phyloP scores from a whole-genome alignment of 2,329 filamentous ascomycete species.

The Aaosphaeria pasadenensis region DNA sequence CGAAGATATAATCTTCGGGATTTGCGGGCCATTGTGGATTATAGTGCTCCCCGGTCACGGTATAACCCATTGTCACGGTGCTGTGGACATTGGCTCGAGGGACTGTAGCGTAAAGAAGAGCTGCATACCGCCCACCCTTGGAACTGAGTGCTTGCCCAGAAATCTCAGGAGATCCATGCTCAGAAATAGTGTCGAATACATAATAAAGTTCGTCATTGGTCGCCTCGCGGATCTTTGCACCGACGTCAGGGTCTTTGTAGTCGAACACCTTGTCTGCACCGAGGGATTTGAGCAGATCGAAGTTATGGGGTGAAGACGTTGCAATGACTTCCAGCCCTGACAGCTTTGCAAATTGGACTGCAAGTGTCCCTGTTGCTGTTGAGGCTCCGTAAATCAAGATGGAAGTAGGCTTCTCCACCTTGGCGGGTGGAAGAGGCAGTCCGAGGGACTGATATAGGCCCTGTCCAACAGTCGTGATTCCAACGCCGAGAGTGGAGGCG shows the following conservation, averaged over 20 bases:
- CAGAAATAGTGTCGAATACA: constrained; percentile 51
- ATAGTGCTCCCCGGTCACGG: constrained; percentile 40
- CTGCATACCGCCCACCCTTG: constrained; percentile 34
- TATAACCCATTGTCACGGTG: constrained; percentile 43
- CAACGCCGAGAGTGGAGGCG: constrained; percentile 53
- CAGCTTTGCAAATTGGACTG: constrained; percentile 50
- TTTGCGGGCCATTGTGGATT: constrained; percentile 29
- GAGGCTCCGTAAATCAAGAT: constrained; percentile 52
- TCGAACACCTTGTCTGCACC: constrained; percentile 51
- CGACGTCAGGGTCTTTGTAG: constrained; percentile 47
- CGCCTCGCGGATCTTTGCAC: constrained; percentile 46
- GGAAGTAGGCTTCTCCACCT: constrained; percentile 34
- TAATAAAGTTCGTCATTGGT: constrained; percentile 45
- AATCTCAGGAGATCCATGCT: constrained; percentile 36
- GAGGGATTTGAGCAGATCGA: constrained; percentile 44
- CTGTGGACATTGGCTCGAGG: constrained; percentile 45
- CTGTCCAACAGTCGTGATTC: constrained; percentile 52
- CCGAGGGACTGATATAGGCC: constrained; percentile 44
- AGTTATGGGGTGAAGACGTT: constrained; percentile 49
- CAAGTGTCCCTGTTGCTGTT: constrained; percentile 50
- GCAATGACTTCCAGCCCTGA: constrained; percentile 43
- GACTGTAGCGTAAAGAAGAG: constrained; percentile 37
- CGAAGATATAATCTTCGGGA: constrained; percentile 14
- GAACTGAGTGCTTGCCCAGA: constrained; percentile 41
- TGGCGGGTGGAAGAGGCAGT: constrained; percentile 45